phyloP scores from a whole-genome alignment of 805 yeast species.

The Zygotorulaspora florentina region DNA sequence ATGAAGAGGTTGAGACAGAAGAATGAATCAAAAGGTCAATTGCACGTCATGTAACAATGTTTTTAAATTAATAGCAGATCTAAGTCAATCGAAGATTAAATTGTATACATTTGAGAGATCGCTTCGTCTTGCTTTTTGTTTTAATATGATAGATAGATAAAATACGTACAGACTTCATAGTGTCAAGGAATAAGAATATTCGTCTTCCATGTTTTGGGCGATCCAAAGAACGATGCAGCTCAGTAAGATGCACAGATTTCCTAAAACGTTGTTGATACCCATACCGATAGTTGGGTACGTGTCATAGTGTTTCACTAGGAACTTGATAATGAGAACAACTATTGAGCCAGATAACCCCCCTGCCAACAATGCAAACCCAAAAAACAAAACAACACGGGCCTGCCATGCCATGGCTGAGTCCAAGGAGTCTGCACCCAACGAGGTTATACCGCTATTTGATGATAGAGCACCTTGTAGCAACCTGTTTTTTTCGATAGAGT shows the following conservation, averaged over 20 bases:
- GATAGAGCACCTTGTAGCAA: constrained; percentile 38
- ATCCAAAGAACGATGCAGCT: constrained; percentile 91
- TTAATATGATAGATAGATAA: background rate
- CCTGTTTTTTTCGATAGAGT: constrained; percentile 42
- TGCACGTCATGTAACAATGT: background rate
- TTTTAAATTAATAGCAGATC: background rate
- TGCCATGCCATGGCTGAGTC: constrained; percentile 76
- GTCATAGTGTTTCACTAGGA: constrained; percentile 66
- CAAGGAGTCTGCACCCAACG: constrained; percentile 33
- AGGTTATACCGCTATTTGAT: constrained; percentile 33
- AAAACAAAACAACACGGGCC: constrained; percentile 81
- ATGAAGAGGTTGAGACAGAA: constrained; percentile 1
- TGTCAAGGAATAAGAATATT: constrained; percentile 87
- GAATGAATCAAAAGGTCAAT: background rate
- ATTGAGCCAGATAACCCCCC: constrained; percentile 93
- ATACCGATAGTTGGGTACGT: constrained; percentile 86
- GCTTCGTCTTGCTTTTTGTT: background rate
- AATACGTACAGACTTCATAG: constrained; percentile 37
- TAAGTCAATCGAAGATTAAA: too few species aligned
- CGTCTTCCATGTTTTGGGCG: constrained; percentile 94
- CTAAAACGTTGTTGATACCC: constrained; percentile 86
- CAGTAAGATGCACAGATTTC: constrained; percentile 74
- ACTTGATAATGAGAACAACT: constrained; percentile 81
- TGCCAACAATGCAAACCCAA: constrained; percentile 89
- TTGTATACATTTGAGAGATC: background rate